Percentiles rank a stretch among this genome's conserved stretches.
phyloP scores from a whole-genome alignment of 768 basidiomycete species.

The Kwoniella botswanensis region DNA sequence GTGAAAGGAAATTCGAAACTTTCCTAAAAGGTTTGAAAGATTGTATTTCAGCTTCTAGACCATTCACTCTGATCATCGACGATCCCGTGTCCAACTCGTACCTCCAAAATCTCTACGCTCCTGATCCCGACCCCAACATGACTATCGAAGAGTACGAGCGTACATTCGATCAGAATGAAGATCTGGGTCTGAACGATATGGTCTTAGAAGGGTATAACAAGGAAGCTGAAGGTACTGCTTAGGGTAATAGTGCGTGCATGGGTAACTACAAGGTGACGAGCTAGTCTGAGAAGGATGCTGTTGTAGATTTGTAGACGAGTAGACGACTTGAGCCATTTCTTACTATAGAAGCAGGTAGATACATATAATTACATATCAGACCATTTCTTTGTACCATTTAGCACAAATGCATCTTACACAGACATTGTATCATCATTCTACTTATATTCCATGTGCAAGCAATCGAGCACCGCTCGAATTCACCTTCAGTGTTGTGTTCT shows the following conservation, averaged over 20 bases:
- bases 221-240: constrained; percentile 38
- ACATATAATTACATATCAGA: not conserved
- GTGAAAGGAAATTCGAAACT: constrained; percentile 66
- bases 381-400: constrained; percentile 13
- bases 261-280: not conserved
- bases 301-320: constrained; percentile 12
- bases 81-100: constrained; percentile 96
- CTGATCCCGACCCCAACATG: constrained; percentile 96
- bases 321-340: not conserved
- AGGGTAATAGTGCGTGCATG: not conserved
- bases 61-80: constrained; percentile 91
- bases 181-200: constrained; percentile 72
- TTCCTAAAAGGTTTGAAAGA: constrained; percentile 68
- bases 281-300: not conserved
- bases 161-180: constrained; percentile 89
- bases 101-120: constrained; percentile 94
- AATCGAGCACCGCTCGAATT: too few species aligned
- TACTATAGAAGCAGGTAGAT: constrained; percentile 4
- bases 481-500: too few species aligned
- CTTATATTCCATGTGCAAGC: not conserved
- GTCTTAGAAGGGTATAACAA: constrained; percentile 56
- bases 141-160: constrained; percentile 79
- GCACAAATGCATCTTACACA: constrained; percentile 19
- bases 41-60: constrained; percentile 74
- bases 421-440: not conserved